Conservation (phyloP, 2,329 filamentous ascomycete genomes). For the Emergomyces orientalis region DNA sequence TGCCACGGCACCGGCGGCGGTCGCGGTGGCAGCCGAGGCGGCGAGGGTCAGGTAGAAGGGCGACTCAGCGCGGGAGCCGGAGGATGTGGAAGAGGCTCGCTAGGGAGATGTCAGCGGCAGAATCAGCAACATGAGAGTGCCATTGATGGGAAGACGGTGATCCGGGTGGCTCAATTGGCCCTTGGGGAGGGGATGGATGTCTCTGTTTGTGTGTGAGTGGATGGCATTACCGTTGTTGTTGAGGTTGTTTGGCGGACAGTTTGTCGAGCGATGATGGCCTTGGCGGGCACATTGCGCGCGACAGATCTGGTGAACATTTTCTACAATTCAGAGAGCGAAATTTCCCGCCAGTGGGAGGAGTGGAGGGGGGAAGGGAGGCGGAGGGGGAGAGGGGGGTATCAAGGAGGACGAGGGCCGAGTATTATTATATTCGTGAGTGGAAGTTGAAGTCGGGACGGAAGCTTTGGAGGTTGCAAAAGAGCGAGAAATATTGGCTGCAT, state of each 20-base stretch:
- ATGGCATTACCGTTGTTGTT: constrained; percentile 65
- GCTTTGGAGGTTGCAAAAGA: constrained; percentile 2
- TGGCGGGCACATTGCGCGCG: constrained; percentile 78
- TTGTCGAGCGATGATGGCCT: constrained; percentile 68
- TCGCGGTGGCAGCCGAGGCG: constrained; percentile 73
- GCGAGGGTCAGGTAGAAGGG: constrained; percentile 77
- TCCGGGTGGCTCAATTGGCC: constrained; percentile 9
- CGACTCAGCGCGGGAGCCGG: constrained; percentile 54
- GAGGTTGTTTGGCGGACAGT: constrained; percentile 66
- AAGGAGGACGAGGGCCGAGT: constrained; percentile 16
- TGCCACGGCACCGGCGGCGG: constrained; percentile 79
- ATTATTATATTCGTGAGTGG: neutral
- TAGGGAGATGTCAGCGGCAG: constrained; percentile 25
- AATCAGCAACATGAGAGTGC: constrained; percentile 15
- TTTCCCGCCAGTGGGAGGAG: constrained; percentile 28
- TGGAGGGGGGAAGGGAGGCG: constrained; percentile 19
- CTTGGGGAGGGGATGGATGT: neutral
- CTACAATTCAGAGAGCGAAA: constrained; percentile 26
- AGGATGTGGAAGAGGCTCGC: constrained; percentile 62
- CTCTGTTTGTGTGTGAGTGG: neutral
- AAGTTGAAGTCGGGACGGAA: neutral
- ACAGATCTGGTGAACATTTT: constrained; percentile 90
- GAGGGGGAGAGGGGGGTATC: constrained; percentile 20
- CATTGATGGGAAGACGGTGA: neutral
- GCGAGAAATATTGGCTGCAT: constrained; percentile 6